Evolutionary conservation across 2,329 filamentous ascomycete species (phyloP).

Genomic region (Aspergillus sp.): DNA sequence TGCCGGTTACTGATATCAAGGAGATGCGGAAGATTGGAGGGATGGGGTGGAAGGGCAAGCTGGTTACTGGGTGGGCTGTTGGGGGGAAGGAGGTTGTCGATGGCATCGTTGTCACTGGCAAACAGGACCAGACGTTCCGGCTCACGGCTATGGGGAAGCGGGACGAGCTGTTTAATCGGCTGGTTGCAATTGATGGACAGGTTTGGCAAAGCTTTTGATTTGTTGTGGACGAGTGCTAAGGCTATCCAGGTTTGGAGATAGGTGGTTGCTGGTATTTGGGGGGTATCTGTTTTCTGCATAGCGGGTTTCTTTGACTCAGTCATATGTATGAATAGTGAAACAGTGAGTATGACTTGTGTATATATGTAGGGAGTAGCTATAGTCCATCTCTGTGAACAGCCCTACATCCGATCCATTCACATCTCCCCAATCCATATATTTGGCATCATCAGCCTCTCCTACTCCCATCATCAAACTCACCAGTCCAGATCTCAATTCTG

Average conservation of each 20-base stretch:
- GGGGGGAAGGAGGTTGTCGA: slow-evolving; percentile 69
- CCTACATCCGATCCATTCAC: too few relatives aligned
- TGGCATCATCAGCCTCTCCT: too few relatives aligned
- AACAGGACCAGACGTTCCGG: slow-evolving; percentile 55
- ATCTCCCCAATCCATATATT: too few relatives aligned
- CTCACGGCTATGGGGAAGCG: slow-evolving; percentile 71
- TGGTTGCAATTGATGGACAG: slow-evolving; percentile 74
- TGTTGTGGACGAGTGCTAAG: background rate
- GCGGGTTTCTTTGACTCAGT: background rate
- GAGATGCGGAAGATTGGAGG: slow-evolving; percentile 79
- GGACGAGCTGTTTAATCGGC: slow-evolving; percentile 80
- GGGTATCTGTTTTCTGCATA: too few relatives aligned
- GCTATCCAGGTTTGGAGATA: slow-evolving; percentile 3
- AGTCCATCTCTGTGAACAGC: too few relatives aligned
- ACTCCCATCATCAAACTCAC: too few relatives aligned
- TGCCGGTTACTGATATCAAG: slow-evolving; percentile 68
- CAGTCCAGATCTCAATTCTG: too few relatives aligned
- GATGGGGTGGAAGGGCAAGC: slow-evolving; percentile 79
- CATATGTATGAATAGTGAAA: too few relatives aligned
- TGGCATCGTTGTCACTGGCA: slow-evolving; percentile 67
- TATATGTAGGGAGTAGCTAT: too few relatives aligned
- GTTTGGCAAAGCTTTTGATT: slow-evolving; percentile 59
- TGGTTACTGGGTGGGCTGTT: slow-evolving; percentile 78
- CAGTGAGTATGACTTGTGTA: too few relatives aligned
- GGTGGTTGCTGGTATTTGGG: background rate